phyloP scores from a whole-genome alignment of 306 rosid species.

The Casuarina equisetifolia region DNA sequence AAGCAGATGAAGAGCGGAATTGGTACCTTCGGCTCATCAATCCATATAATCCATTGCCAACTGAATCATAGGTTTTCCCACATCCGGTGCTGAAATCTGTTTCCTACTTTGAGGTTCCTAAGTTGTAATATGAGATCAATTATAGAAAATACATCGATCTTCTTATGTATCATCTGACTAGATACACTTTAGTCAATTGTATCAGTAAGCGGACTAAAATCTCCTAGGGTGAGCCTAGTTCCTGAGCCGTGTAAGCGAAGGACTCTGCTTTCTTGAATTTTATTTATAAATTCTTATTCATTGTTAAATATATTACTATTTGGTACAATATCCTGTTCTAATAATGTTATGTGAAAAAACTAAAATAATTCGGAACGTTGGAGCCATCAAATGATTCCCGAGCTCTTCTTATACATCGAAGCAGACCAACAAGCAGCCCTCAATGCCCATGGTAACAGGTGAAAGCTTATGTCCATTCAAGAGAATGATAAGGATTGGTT shows the following conservation, averaged over 20 bases:
- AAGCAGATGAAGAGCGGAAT: slow-evolving; percentile 19
- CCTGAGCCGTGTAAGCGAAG: background rate
- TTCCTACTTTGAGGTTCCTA: slow-evolving; percentile 30
- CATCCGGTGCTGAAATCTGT: slow-evolving; percentile 38
- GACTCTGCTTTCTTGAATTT: background rate
- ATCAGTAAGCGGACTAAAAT: slow-evolving; percentile 11
- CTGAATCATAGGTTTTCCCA: slow-evolving; percentile 12
- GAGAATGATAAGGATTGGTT: too few relatives aligned
- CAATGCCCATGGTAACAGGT: background rate
- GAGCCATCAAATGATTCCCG: background rate
- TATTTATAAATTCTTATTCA: background rate
- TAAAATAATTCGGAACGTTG: background rate
- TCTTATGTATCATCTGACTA: slow-evolving; percentile 23
- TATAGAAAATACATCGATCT: slow-evolving; percentile 38
- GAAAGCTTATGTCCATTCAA: background rate
- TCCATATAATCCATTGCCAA: slow-evolving; percentile 23
- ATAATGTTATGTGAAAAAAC: background rate
- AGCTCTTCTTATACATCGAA: background rate
- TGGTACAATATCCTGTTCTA: background rate
- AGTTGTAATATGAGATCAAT: slow-evolving; percentile 22
- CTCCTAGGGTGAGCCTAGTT: slow-evolving; percentile 2
- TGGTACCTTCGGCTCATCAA: slow-evolving; percentile 22
- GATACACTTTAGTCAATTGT: slow-evolving; percentile 13
- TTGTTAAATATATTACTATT: slow-evolving; percentile 4
- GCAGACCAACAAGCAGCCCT: background rate